phyloP scores from a whole-genome alignment of 352 stramenopile genomes.

The Phytopythium vexans region DNA sequence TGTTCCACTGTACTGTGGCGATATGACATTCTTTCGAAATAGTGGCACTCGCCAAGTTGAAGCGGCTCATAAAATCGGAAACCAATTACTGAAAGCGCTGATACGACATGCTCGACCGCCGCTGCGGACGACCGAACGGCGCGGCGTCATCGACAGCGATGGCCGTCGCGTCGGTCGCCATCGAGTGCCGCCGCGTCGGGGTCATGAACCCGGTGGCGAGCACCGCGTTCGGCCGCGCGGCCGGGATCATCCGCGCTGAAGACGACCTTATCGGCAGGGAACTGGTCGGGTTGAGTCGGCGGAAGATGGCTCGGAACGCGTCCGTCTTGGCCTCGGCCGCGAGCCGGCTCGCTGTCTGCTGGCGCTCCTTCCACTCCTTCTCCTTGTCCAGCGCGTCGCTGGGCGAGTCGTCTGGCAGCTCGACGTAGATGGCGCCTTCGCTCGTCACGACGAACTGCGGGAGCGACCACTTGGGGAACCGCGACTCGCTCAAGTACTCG shows the following conservation, averaged over 20 bases:
- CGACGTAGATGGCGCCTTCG: slow-evolving; percentile 27
- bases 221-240: not conserved
- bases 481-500: slow-evolving; percentile 14
- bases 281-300: not conserved
- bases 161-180: not conserved
- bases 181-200: not conserved
- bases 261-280: not conserved
- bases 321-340: not conserved
- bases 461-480: slow-evolving; percentile 14
- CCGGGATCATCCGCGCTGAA: not conserved
- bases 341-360: not conserved
- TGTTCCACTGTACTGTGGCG: too few species aligned
- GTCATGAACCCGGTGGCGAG: not conserved
- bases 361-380: not conserved
- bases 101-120: too few species aligned
- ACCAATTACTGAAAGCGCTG: too few species aligned
- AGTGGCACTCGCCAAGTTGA: too few species aligned
- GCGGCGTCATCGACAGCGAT: not conserved
- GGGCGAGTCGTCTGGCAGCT: slow-evolving; percentile 22
- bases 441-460: slow-evolving; percentile 21
- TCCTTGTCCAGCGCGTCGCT: slow-evolving; percentile 1
- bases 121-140: not conserved
- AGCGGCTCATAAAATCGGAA: too few species aligned
- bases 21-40: too few species aligned
- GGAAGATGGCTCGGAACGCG: not conserved